Percentiles rank a stretch among this genome's conserved stretches.
phyloP scores from a whole-genome alignment of 192 early-diverging fungal species.

The Coemansia sp. region DNA sequence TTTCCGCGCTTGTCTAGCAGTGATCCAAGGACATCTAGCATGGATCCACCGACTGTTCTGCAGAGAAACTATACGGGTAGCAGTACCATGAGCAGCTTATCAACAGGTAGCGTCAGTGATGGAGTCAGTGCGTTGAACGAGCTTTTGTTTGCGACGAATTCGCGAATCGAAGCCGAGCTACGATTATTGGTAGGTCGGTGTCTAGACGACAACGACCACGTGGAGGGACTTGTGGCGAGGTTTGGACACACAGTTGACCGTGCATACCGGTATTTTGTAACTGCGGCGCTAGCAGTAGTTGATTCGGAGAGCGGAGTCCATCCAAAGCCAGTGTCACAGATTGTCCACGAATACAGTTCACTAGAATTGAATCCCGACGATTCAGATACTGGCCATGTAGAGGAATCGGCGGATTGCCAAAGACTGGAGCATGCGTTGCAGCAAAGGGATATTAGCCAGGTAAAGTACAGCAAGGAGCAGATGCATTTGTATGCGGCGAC shows the following conservation, averaged over 20 bases:
- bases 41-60: not conserved
- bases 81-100: not conserved
- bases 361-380: not conserved
- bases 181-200: slow-evolving; percentile 27
- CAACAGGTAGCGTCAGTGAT: not conserved
- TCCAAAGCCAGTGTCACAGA: not conserved
- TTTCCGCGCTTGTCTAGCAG: slow-evolving; percentile 1
- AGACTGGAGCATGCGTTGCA: slow-evolving; percentile 5
- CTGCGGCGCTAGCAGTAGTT: slow-evolving; percentile 5
- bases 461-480: slow-evolving; percentile 55
- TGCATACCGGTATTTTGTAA: slow-evolving; percentile 31
- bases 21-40: not conserved
- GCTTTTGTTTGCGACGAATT: slow-evolving; percentile 45
- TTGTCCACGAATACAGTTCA: not conserved
- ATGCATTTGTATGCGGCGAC: slow-evolving; percentile 38
- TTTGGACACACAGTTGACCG: slow-evolving; percentile 30
- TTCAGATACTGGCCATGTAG: not conserved
- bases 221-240: slow-evolving; percentile 12
- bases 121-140: slow-evolving; percentile 36
- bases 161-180: slow-evolving; percentile 26
- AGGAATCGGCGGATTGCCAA: not conserved
- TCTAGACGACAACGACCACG: slow-evolving; percentile 12
- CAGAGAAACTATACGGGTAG: not conserved
- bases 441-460: slow-evolving; percentile 21
- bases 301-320: not conserved